These are phyloP conservation scores for Rubia yunnanensis DNA, from an alignment of 257 asterid species.

Conservation along the genomic window DNA sequence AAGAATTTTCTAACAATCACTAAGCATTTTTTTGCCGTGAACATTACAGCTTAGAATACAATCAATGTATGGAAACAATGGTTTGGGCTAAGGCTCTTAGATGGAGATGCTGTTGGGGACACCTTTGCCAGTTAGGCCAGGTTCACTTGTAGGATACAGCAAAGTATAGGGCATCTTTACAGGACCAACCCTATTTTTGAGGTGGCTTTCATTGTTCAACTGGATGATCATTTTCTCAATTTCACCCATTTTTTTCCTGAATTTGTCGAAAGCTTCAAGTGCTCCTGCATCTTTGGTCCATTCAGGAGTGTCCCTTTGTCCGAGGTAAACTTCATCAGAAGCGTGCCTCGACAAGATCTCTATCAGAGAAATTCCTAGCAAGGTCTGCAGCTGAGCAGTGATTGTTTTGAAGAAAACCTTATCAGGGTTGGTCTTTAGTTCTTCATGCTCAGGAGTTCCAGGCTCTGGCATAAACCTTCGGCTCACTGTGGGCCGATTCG, in stretches of 20 bases:
- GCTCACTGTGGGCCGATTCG: conserved; percentile 58
- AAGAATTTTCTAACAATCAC: not conserved
- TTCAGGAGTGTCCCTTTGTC: not conserved
- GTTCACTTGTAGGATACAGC: conserved; percentile 2
- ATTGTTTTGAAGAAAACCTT: conserved; percentile 55
- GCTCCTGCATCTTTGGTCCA: conserved; percentile 2
- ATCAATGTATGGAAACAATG: not conserved
- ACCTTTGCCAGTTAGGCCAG: conserved; percentile 5
- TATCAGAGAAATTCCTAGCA: conserved; percentile 53
- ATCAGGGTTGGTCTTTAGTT: conserved; percentile 49
- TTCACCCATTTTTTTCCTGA: not conserved
- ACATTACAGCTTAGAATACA: not conserved
- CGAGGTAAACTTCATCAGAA: not conserved
- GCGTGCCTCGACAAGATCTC: conserved; percentile 20
- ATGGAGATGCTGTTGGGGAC: conserved; percentile 1
- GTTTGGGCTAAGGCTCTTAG: not conserved
- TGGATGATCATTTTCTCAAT: not conserved
- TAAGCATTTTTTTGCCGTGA: not conserved
- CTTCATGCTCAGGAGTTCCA: conserved; percentile 50
- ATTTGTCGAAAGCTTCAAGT: not conserved
- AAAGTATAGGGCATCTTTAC: conserved; percentile 4
- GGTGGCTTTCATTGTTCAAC: not conserved
- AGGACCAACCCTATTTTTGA: not conserved
- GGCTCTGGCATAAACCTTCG: conserved; percentile 58
- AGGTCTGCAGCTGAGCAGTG: conserved; percentile 44